Conservation (phyloP, 257 asterid species). For the Nicotiana knightiana region DNA sequence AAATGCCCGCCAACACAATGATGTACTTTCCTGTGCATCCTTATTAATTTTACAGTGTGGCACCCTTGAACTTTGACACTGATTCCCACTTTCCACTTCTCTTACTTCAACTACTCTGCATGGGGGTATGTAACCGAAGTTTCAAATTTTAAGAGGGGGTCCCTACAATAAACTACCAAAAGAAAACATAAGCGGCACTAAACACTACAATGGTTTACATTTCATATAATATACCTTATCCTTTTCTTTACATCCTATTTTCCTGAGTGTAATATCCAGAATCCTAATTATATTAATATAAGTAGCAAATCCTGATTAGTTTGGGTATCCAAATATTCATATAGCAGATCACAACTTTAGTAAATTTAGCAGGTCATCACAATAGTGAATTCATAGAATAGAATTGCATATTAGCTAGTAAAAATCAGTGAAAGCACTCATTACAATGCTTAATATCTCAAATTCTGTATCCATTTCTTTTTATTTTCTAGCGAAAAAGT, state of each 20-base stretch:
- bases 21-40: not conserved
- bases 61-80: not conserved
- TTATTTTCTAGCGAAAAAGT: not conserved
- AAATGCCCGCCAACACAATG: not conserved
- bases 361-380: not conserved
- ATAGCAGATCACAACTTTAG: not conserved
- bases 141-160: not conserved
- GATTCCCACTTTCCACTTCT: not conserved
- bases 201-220: not conserved
- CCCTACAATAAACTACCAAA: not conserved
- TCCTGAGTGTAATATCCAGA: not conserved
- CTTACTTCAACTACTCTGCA: not conserved
- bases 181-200: not conserved
- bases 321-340: not conserved
- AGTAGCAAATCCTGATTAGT: not conserved
- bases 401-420: not conserved
- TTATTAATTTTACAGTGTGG: not conserved
- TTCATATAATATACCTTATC: not conserved
- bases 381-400: not conserved
- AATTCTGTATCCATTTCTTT: not conserved
- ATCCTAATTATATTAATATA: not conserved
- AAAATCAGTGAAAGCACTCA: not conserved
- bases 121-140: not conserved
- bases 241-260: not conserved
- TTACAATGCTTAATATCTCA: not conserved